Conservation (phyloP, 139 green algal species). For the Haematococcus lacustris region DNA sequence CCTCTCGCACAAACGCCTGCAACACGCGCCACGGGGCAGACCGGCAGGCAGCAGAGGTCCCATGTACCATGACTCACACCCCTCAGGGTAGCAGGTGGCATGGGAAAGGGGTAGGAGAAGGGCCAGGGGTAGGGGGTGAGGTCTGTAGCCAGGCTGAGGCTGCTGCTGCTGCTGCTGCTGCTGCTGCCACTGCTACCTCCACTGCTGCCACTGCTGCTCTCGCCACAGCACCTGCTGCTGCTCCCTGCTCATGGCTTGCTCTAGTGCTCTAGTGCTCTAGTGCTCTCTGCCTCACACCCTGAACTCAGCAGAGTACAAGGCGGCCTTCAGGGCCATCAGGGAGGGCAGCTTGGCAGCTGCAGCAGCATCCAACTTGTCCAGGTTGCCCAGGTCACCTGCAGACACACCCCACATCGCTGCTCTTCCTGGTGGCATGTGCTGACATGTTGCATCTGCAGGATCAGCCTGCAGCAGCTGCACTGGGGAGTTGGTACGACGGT, state of each 20-base stretch:
- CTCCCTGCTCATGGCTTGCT: neutral
- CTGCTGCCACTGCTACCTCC: neutral
- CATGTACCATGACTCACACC: neutral
- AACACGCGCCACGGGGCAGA: neutral
- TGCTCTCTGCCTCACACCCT: neutral
- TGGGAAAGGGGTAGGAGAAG: neutral
- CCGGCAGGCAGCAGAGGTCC: neutral
- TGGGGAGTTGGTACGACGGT: neutral
- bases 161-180: neutral
- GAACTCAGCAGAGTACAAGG: slow-evolving; percentile 68
- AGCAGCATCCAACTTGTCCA: slow-evolving; percentile 57
- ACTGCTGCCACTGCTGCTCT: neutral
- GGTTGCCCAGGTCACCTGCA: slow-evolving; percentile 72
- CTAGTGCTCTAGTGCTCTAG: neutral
- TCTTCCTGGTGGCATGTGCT: neutral
- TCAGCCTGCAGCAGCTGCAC: neutral
- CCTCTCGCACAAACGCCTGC: slow-evolving; percentile 5
- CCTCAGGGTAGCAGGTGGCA: neutral
- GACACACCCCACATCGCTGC: neutral
- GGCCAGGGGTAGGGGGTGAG: neutral
- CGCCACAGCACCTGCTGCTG: neutral
- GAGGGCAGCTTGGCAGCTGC: slow-evolving; percentile 49
- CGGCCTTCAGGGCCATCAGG: slow-evolving; percentile 57
- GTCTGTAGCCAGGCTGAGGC: neutral
- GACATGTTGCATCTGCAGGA: neutral